These are phyloP conservation scores for Alternaria triticina DNA, from an alignment of 2,329 filamentous ascomycete genomes.

Conservation along the genomic window DNA sequence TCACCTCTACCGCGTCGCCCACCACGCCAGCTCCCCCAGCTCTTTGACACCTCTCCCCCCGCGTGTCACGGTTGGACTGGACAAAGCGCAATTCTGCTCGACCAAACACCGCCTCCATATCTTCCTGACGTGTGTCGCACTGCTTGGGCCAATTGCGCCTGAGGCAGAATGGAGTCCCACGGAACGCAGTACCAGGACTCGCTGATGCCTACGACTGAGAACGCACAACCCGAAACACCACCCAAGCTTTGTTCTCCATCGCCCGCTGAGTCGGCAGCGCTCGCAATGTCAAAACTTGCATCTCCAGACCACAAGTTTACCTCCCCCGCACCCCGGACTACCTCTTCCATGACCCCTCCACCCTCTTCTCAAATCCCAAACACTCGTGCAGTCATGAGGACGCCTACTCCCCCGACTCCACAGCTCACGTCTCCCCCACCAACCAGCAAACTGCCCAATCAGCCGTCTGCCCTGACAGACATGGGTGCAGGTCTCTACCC, in stretches of 20 bases:
- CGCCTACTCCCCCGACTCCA: constrained; percentile 59
- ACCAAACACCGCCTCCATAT: constrained; percentile 9
- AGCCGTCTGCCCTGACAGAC: constrained; percentile 33
- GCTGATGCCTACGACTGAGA: constrained; percentile 42
- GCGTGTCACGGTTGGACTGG: constrained; percentile 12
- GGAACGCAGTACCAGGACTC: constrained; percentile 36
- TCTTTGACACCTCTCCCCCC: neutral
- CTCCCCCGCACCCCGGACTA: constrained; percentile 52
- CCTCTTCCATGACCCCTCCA: constrained; percentile 67
- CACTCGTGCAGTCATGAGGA: constrained; percentile 50
- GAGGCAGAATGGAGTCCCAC: constrained; percentile 40
- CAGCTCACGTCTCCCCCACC: constrained; percentile 59
- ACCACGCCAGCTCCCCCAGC: constrained; percentile 1
- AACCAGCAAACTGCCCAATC: constrained; percentile 43
- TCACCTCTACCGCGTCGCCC: constrained; percentile 10
- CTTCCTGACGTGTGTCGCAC: constrained; percentile 36
- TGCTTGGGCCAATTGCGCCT: constrained; percentile 24
- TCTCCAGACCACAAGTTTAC: constrained; percentile 42
- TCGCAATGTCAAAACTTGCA: constrained; percentile 25
- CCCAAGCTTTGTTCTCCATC: constrained; percentile 30
- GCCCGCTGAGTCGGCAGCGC: constrained; percentile 22
- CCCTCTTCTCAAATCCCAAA: constrained; percentile 64
- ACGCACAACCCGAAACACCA: constrained; percentile 36
- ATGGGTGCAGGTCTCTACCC: constrained; percentile 54
- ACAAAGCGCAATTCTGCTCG: constrained; percentile 9